Evolutionary conservation across 2,329 filamentous ascomycete species (phyloP), one percentile per base, ranked within the genome.

Genomic region (Monilinia fructicola): DNA sequence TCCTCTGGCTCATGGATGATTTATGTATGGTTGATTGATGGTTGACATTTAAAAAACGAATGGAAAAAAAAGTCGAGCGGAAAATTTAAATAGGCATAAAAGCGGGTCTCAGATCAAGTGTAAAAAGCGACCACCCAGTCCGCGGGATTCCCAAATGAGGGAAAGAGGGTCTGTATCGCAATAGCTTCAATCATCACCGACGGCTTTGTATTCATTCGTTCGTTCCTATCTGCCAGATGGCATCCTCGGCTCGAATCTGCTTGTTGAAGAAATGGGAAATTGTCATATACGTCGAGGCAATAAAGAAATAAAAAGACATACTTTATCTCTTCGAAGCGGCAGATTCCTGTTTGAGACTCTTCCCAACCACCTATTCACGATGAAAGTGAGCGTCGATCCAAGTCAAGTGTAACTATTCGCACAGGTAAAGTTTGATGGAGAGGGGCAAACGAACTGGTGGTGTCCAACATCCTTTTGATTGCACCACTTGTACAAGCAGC

Each of bases 401-500:
- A 35, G 31, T 28, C 50, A 31, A 53, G 26, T 52, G 21, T 53
- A 54, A 58, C 56, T n/a, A 46, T 55, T 14, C 65, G 38, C 26
- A 67, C 56, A 18, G n/a, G 18, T 28, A 64, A 52, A 64, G 65
- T 67, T 14, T 10, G 12, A 23, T 23, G 12, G 16, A 69, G 70
- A 69, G 31, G 53, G 23, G 35, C 54, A 55, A 55, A 64, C 64
- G 52, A 74, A 89, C 88, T 89, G 72, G 84, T 82, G 21, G 87
- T 85, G 73, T 92, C 88, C 68, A 94, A 80, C 85, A 92, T 92
- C 76, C 87, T 84, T 79, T 87, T 90, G 79, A 94, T 89, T 67
- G 88, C 85, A 44, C 87, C 87, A 72, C 89, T 90, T 74, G 90
- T 81, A 74, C 86, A 81, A 68, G 90, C 87, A 3, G 90, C 88